Evolutionary conservation across 768 basidiomycete species (phyloP).

Genomic region (Suillus decipiens): DNA sequence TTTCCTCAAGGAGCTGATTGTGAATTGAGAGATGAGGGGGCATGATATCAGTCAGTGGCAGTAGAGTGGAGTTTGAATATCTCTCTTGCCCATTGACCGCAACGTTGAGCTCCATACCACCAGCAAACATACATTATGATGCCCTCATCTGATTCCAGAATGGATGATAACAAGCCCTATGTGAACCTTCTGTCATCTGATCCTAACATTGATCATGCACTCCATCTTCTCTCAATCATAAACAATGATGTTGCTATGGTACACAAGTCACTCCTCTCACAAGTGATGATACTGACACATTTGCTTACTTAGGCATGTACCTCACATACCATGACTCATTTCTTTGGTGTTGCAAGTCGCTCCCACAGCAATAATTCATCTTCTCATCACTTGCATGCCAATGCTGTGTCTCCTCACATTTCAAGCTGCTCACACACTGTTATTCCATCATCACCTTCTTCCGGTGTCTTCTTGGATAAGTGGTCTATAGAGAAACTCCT

Average conservation of each 20-base stretch:
- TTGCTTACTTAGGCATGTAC: neutral
- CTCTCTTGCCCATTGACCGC: neutral
- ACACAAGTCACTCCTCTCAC: neutral
- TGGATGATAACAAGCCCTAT: neutral
- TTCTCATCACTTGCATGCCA: no score
- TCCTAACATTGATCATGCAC: neutral
- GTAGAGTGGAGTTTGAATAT: neutral
- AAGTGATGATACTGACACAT: neutral
- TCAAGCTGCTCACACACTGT: no score
- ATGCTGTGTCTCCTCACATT: no score
- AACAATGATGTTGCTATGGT: neutral
- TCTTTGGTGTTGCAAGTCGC: no score
- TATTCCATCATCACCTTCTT: no score
- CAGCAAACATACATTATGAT: neutral
- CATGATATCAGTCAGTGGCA: neutral
- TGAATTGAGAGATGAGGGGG: neutral
- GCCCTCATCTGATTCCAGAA: neutral
- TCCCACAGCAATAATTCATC: no score
- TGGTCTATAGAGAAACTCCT: no score
- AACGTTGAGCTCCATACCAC: neutral
- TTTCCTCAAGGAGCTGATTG: neutral
- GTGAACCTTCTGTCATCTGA: neutral
- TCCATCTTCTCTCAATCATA: neutral
- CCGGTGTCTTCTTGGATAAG: no score
- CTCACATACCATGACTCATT: no score